Evolutionary conservation across 768 basidiomycete genomes (phyloP).

Genomic region (Hygrocybe punicea): DNA sequence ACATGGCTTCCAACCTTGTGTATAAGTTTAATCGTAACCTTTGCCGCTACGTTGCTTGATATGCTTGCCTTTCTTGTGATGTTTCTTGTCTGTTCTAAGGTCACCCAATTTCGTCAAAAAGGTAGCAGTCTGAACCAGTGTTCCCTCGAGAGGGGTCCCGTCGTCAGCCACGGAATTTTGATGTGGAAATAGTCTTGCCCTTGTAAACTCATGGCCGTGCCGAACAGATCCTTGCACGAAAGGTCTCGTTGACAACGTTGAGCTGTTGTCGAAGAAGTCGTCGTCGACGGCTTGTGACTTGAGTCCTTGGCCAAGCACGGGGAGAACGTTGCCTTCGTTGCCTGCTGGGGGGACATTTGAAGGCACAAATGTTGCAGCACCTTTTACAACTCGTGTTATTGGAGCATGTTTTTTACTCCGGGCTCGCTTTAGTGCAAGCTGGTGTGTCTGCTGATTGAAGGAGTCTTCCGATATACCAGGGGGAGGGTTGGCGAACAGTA

Average conservation of each 20-base stretch:
- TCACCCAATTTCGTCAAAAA: conserved; percentile 43
- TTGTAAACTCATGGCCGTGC: conserved; percentile 57
- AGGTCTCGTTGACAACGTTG: conserved; percentile 53
- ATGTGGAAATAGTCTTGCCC: conserved; percentile 73
- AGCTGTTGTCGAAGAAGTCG: conserved; percentile 71
- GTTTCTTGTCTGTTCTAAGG: conserved; percentile 61
- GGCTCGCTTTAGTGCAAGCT: conserved; percentile 54
- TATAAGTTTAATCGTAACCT: conserved; percentile 70
- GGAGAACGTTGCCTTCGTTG: conserved; percentile 22
- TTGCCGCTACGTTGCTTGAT: conserved; percentile 89
- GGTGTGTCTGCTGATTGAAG: conserved; percentile 74
- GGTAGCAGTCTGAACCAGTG: too few relatives aligned
- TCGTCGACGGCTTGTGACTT: conserved; percentile 73
- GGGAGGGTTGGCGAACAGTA: conserved; percentile 89
- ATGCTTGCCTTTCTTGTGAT: conserved; percentile 77
- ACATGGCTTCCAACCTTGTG: background rate
- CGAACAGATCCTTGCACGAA: conserved; percentile 58
- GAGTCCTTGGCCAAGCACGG: conserved; percentile 36
- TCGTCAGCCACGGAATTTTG: conserved; percentile 78
- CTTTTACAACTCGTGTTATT: conserved; percentile 77
- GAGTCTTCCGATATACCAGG: conserved; percentile 59
- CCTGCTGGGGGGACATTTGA: conserved; percentile 27
- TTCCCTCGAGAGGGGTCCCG: conserved; percentile 57
- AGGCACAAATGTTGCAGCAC: conserved; percentile 77
- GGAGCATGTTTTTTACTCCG: conserved; percentile 88